These are phyloP conservation scores for Ballota nigra DNA, from an alignment of 257 asterid genomes.

Conservation along the genomic window DNA sequence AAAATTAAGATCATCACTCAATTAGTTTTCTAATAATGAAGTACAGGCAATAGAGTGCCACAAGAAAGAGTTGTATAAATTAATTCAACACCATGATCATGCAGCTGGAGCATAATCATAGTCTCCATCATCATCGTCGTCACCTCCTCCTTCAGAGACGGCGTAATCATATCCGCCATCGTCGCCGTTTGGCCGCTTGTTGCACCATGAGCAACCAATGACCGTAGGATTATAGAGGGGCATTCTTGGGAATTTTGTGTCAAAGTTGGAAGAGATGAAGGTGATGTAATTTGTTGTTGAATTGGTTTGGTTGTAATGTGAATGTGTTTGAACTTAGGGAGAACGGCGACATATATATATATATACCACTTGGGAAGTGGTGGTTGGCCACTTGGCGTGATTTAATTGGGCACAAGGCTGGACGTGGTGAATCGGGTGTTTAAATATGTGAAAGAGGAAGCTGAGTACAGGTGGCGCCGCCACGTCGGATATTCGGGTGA, in stretches of 20 bases:
- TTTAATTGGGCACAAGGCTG: conserved; percentile 1
- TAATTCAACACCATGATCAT: not conserved
- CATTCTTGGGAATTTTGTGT: not conserved
- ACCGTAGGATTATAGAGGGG: not conserved
- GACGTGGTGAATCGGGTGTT: conserved; percentile 20
- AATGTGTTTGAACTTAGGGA: conserved; percentile 5
- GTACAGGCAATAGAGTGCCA: not conserved
- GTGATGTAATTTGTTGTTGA: not conserved
- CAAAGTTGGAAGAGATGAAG: not conserved
- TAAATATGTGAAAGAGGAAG: conserved; percentile 7
- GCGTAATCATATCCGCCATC: not conserved
- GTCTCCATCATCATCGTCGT: conserved; percentile 28
- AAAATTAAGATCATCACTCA: not conserved
- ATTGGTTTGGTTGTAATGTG: not conserved
- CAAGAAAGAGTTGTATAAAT: too few species aligned
- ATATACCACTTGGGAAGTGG: not conserved
- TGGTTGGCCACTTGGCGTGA: not conserved
- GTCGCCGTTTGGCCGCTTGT: not conserved
- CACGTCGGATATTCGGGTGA: conserved; percentile 18
- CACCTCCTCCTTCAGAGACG: conserved; percentile 17
- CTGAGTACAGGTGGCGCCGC: conserved; percentile 24
- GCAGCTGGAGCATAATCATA: conserved; percentile 38
- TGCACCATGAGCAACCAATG: conserved; percentile 3
- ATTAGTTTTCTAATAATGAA: not conserved
- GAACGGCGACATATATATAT: not conserved